Conservation (phyloP, 2,329 filamentous ascomycete species). For the Talaromyces sp. region DNA sequence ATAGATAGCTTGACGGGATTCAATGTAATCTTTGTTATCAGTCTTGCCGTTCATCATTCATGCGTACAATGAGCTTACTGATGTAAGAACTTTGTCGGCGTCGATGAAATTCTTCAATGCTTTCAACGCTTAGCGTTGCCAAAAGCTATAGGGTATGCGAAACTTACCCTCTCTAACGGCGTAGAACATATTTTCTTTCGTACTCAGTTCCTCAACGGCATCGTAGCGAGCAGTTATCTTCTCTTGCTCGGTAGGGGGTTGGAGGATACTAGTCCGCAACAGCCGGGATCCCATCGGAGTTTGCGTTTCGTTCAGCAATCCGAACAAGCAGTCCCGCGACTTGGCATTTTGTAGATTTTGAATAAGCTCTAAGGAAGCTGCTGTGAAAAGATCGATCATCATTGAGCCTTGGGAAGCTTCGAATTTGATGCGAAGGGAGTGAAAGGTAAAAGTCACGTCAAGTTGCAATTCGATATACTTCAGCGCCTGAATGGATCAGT, state of each 20-base stretch:
- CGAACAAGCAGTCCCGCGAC: slow-evolving; percentile 78
- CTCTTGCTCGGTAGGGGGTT: slow-evolving; percentile 71
- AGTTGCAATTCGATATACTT: slow-evolving; percentile 74
- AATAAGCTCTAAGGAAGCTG: slow-evolving; percentile 81
- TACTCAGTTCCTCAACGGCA: slow-evolving; percentile 75
- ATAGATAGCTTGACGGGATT: slow-evolving; percentile 64
- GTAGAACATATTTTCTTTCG: slow-evolving; percentile 80
- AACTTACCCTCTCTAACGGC: slow-evolving; percentile 63
- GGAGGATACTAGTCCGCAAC: slow-evolving; percentile 78
- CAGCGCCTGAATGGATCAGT: slow-evolving; percentile 56
- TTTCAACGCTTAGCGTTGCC: slow-evolving; percentile 29
- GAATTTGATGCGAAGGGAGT: slow-evolving; percentile 81
- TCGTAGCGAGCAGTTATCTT: slow-evolving; percentile 72
- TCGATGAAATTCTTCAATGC: slow-evolving; percentile 73
- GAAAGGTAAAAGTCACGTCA: slow-evolving; percentile 64
- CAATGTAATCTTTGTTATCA: slow-evolving; percentile 63
- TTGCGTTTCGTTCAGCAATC: slow-evolving; percentile 75
- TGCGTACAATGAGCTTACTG: slow-evolving; percentile 46
- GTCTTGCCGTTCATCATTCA: neutral
- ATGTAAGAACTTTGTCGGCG: slow-evolving; percentile 73
- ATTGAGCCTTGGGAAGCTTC: slow-evolving; percentile 86
- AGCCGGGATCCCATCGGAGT: slow-evolving; percentile 87
- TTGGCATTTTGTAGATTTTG: slow-evolving; percentile 76
- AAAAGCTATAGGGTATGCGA: too few relatives aligned
- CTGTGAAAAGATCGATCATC: slow-evolving; percentile 90